Conservation (phyloP, 352 stramenopile genomes). For the Blastocystis sp. region DNA sequence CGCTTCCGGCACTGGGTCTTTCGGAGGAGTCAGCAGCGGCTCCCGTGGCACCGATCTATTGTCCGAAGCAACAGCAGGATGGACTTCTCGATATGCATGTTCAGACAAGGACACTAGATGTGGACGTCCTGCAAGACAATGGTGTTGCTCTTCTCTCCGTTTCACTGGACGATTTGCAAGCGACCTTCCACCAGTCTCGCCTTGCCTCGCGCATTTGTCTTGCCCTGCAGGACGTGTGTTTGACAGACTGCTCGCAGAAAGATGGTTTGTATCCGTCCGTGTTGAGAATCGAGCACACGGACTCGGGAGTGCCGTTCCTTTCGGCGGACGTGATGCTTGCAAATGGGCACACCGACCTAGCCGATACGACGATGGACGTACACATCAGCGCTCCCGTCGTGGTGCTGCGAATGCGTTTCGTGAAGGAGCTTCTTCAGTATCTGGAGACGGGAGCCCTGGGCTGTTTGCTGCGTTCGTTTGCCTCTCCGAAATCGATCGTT, state of each 20-base stretch:
- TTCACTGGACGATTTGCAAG: background rate
- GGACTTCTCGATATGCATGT: background rate
- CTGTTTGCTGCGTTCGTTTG: background rate
- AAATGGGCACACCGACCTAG: background rate
- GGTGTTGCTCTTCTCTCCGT: background rate
- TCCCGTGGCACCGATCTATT: background rate
- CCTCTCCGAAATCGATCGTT: background rate
- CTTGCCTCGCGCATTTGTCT: background rate
- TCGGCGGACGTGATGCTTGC: background rate
- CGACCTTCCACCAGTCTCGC: background rate
- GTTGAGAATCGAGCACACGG: background rate
- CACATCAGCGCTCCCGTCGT: conserved; percentile 1
- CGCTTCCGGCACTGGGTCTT: background rate
- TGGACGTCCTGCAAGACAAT: background rate
- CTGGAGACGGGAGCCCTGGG: background rate
- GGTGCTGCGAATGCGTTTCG: conserved; percentile 14
- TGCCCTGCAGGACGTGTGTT: background rate
- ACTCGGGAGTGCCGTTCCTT: background rate
- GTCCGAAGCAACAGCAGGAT: conserved; percentile 29
- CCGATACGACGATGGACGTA: background rate
- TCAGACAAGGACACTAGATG: background rate
- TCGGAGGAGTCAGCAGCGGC: background rate
- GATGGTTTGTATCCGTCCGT: background rate
- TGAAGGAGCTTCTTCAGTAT: conserved; percentile 26
- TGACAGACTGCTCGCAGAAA: background rate